Base-by-base conservation (phyloP, 1,139 yeast species). In the Taphrina flavorubra region DNA sequence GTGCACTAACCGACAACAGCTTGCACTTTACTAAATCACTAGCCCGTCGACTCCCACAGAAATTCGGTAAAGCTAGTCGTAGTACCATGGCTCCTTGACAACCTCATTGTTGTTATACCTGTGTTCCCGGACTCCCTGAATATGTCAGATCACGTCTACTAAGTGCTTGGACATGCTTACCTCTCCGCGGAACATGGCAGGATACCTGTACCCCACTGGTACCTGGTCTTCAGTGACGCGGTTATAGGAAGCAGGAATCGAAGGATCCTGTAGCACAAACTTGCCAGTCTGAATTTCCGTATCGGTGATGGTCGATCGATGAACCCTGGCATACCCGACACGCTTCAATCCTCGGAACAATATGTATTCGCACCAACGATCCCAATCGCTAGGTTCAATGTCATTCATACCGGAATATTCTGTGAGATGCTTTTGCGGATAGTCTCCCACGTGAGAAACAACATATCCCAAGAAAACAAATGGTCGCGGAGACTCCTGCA, bases 311-410 rank as follows among this genome's bases (percentile, higher is more conserved):
- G 97, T 88, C 8, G 96, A 90, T 76, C 99, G 85, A 60, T 96
- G 88, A 53, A 94, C 89, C 78, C 99, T 86, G 1, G 98, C 98
- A 77, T 94, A 94, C 0, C 96, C 98, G 1, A 90, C 86, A 78
- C 97, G 89, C 78, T 86, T 88, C 79, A 94, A 81, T 71, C 89
- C 88, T 78, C 94, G 89, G 84, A 89, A 94, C 73, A 94, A 81
- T 72, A 94, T 92, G 79, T 94, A 94, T 79, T 94, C 96, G 80
- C 99, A 94, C 99, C 99, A 94, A 80, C 99, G 86, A 77, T 94
- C 99, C 89, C 95, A 90, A 77, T 94, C 99, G 11, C 89, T 82
- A 65, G 92, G 88, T 77, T 94, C 99, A 73, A 94, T 92, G 78
- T 94, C 99, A 74, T 87, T 86, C 94, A 94, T 90, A 59, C 97